These are phyloP conservation scores for Trichoderma atrobrunneum DNA, from an alignment of 2,329 filamentous ascomycete genomes.

Conservation along the genomic window DNA sequence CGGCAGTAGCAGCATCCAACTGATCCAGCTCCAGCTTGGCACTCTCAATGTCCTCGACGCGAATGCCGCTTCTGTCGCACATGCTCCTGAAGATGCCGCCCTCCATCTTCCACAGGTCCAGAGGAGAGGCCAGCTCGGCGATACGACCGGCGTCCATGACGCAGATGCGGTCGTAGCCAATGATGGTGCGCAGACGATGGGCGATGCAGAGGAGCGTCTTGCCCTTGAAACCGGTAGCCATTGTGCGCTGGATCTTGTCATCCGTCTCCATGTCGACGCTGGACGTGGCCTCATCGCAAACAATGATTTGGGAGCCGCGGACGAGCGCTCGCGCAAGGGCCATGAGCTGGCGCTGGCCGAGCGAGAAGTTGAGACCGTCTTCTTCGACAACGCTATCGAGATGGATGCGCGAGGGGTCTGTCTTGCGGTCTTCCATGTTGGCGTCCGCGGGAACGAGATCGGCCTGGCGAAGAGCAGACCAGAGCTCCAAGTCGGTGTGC, in stretches of 20 bases:
- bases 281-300: conserved; percentile 94
- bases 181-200: conserved; percentile 86
- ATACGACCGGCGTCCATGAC: conserved; percentile 92
- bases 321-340: conserved; percentile 89
- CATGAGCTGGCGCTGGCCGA: conserved; percentile 94
- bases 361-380: conserved; percentile 92
- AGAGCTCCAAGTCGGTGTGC: conserved; percentile 73
- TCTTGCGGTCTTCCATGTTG: conserved; percentile 71
- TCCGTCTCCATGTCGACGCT: conserved; percentile 96
- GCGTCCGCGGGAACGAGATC: conserved; percentile 62
- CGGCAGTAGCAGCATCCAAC: conserved; percentile 1
- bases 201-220: conserved; percentile 91
- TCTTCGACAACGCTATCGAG: conserved; percentile 87
- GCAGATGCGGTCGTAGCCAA: conserved; percentile 91
- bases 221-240: conserved; percentile 78
- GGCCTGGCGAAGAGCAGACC: conserved; percentile 73
- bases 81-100: conserved; percentile 82
- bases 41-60: conserved; percentile 50
- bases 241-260: conserved; percentile 88
- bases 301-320: conserved; percentile 82
- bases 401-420: conserved; percentile 69
- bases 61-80: conserved; percentile 84
- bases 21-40: conserved; percentile 39
- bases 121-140: conserved; percentile 78
- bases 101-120: conserved; percentile 63